These are phyloP conservation scores for Rhytidiadelphus loreus DNA, from an alignment of 225 moss, liverwort and hornwort species.

Conservation along the genomic window DNA sequence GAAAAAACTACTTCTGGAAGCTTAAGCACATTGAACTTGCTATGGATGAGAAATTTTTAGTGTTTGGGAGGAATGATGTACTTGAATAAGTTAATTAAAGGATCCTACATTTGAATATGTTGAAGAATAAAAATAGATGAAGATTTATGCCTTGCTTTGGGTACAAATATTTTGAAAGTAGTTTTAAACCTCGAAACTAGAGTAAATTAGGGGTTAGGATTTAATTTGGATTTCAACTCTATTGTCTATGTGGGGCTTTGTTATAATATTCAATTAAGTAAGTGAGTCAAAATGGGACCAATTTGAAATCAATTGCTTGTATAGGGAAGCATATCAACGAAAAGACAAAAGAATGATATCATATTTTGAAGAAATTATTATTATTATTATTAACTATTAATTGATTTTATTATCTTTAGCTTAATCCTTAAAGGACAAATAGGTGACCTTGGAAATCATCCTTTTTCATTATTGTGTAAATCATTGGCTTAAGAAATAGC, in stretches of 20 bases:
- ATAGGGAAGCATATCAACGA: background rate
- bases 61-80: background rate
- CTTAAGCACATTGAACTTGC: background rate
- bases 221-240: background rate
- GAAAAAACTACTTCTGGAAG: too few relatives aligned
- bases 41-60: background rate
- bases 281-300: background rate
- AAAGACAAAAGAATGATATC: background rate
- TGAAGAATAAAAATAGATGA: background rate
- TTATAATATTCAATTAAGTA: background rate
- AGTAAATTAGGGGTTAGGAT: fast-evolving
- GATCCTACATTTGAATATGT: fast-evolving
- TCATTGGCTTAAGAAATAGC: too few relatives aligned
- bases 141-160: background rate
- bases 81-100: background rate
- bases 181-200: background rate
- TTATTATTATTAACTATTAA: background rate
- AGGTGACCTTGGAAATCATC: too few relatives aligned
- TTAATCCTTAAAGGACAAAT: too few relatives aligned
- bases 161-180: background rate
- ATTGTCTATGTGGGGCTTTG: fast-evolving
- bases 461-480: too few relatives aligned
- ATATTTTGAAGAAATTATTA: background rate
- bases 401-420: background rate
- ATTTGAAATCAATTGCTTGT: background rate